phyloP scores from a whole-genome alignment of 108 stramenopile species.

The Nannochloropsis gaditana region DNA sequence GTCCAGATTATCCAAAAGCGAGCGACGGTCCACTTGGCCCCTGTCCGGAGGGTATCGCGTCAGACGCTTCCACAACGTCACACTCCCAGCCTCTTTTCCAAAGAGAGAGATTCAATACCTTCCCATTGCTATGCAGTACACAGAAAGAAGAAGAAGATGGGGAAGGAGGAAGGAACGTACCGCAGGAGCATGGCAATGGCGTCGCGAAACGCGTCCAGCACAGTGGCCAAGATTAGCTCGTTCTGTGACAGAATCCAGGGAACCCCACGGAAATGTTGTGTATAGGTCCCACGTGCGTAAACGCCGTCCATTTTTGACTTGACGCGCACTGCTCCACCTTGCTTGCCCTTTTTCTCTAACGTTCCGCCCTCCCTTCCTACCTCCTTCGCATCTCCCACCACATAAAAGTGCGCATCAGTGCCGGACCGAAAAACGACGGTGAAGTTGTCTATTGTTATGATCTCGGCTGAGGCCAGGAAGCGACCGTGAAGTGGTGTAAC shows the following conservation, averaged over 20 bases:
- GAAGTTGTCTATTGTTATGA: slow-evolving; percentile 52
- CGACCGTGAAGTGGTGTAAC: background rate
- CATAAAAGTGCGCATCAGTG: slow-evolving; percentile 50
- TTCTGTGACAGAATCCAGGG: slow-evolving; percentile 42
- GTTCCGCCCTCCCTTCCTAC: slow-evolving; percentile 3
- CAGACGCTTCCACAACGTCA: no score
- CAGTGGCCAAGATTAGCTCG: slow-evolving; percentile 53
- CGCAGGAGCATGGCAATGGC: slow-evolving; percentile 47
- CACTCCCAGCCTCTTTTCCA: no score
- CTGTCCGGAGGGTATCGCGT: background rate
- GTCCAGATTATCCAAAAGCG: slow-evolving; percentile 55
- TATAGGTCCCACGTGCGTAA: background rate
- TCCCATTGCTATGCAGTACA: no score
- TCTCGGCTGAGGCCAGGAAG: slow-evolving; percentile 34
- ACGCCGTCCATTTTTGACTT: background rate
- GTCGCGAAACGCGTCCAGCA: slow-evolving; percentile 55
- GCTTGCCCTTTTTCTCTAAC: background rate
- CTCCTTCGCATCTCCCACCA: slow-evolving; percentile 39
- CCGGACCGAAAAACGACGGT: slow-evolving; percentile 52
- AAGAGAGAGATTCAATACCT: no score
- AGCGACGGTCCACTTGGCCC: slow-evolving; percentile 49
- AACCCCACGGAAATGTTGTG: background rate
- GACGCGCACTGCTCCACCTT: background rate
- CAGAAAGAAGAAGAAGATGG: background rate
- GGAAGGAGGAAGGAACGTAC: slow-evolving; percentile 24